These are phyloP conservation scores for Daldinia loculata DNA, from an alignment of 495 filamentous ascomycete species.

Conservation along the genomic window DNA sequence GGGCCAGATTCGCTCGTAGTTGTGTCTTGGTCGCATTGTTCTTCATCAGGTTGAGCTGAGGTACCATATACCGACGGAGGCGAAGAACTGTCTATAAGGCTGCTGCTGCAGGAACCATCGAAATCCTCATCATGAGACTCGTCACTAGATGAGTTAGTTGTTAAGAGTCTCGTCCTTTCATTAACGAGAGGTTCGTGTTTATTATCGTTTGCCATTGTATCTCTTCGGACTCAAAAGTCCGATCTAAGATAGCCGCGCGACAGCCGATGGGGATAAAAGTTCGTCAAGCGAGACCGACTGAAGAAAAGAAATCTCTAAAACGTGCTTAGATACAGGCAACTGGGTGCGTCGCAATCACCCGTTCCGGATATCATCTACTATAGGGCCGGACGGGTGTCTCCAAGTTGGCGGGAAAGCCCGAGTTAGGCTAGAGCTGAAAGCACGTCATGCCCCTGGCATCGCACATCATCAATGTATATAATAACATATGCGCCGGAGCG, in stretches of 20 bases:
- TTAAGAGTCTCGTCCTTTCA: slow-evolving; percentile 27
- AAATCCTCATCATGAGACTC: neutral
- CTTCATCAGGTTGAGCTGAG: slow-evolving; percentile 18
- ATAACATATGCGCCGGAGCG: neutral
- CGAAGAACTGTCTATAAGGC: slow-evolving; percentile 6
- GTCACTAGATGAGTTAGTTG: neutral
- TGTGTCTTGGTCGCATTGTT: slow-evolving; percentile 6
- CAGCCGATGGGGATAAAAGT: neutral
- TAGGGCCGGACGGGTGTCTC: neutral
- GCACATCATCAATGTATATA: slow-evolving; percentile 19
- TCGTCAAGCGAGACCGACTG: neutral
- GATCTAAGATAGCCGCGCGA: neutral
- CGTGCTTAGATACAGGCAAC: neutral
- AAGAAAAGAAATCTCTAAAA: neutral
- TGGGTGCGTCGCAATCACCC: neutral
- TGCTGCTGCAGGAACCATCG: slow-evolving; percentile 8
- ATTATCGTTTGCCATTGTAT: slow-evolving; percentile 2
- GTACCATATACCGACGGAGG: slow-evolving; percentile 12
- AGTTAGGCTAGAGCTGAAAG: slow-evolving; percentile 14
- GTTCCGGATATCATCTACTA: neutral
- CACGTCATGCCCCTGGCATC: slow-evolving; percentile 27
- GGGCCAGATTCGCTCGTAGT: neutral
- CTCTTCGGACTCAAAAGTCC: neutral
- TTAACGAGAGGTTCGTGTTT: slow-evolving; percentile 1
- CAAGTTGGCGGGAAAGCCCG: neutral